Conservation (phyloP, 305 asterid species). For the Fraxinus baroniana region DNA sequence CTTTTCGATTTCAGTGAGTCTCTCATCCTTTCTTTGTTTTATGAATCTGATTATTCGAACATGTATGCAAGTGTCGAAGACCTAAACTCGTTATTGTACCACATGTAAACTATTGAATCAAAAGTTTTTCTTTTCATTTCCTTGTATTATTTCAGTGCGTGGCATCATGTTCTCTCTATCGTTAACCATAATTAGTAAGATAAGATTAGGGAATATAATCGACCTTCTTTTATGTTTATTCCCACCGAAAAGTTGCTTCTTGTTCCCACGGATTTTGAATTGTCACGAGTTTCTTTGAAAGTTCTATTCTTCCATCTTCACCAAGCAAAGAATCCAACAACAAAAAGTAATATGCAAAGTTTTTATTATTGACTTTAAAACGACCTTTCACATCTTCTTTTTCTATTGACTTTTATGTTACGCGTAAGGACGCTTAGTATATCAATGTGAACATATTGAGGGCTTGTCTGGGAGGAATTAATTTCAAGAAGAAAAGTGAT, state of each 20-base stretch:
- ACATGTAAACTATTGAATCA: neutral
- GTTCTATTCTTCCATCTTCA: conserved; percentile 11
- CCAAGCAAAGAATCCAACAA: conserved; percentile 14
- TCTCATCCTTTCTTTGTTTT: neutral
- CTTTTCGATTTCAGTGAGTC: neutral
- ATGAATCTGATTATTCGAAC: neutral
- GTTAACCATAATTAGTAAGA: neutral
- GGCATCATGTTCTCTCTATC: neutral
- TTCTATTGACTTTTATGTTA: neutral
- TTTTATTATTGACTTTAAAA: neutral
- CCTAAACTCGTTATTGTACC: neutral
- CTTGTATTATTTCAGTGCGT: neutral
- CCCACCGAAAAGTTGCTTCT: neutral
- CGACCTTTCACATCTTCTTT: neutral
- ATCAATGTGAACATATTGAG: neutral
- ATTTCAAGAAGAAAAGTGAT: too few relatives aligned
- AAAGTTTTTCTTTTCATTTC: neutral
- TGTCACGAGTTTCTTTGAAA: neutral
- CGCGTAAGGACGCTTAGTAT: neutral
- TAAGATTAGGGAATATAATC: neutral
- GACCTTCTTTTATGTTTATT: neutral
- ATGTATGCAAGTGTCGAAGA: neutral
- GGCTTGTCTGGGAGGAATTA: too few relatives aligned
- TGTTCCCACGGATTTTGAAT: neutral
- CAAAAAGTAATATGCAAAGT: neutral